Evolutionary conservation across 352 stramenopile species (phyloP), one percentile per base, ranked within the genome.

Genomic region (Phytophthora sansomeana): DNA sequence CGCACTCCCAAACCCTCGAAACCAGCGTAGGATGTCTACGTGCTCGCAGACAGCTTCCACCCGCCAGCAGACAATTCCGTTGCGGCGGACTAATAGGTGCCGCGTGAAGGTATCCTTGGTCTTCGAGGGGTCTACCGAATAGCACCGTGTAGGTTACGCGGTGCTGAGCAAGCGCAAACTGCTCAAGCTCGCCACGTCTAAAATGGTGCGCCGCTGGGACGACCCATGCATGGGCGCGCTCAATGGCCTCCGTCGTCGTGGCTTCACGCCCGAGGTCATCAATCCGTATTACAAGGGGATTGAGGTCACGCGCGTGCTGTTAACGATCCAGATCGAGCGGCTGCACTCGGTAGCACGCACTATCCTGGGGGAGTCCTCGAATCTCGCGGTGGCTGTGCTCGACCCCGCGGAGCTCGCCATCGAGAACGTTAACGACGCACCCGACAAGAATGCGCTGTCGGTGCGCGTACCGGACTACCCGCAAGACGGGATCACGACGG

Each of bases 151-250:
- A 98, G 75, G 96, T 32, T 98, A 99, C 82, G 99, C 97, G 19
- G 97, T 99, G 43, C 85, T 99, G 24, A 99, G 92, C 39, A 99
- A 99, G 87, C 92, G 98, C 53, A 98, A 98, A 75, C 81, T 99
- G 39, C 81, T 99, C 44, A 99, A 99, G 75, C 88, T 99, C 32
- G 78, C 99, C 88, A 98, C 91, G 90, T 83, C 91, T 56, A 87
- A 89, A 33, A 88, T 81, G 53, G 96, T 99, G 30, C 87, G 84
- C 60, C 95, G 96, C 46, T 96, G 86, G 87, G 86, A 95, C 73
- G 98, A 99, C 80, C 97, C 97, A 36, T 91, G 98, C 43, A 98
- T 99, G 89, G 93, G 94, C 24, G 99, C 98, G 17, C 96, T 99
- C 55, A 98, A 97, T 63, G 98, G 98, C 0, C 80, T 94, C 44